Percentiles rank a stretch among this genome's conserved stretches.
Conservation (phyloP, 176 grass and related monocot species). For the Otatea glauca region DNA sequence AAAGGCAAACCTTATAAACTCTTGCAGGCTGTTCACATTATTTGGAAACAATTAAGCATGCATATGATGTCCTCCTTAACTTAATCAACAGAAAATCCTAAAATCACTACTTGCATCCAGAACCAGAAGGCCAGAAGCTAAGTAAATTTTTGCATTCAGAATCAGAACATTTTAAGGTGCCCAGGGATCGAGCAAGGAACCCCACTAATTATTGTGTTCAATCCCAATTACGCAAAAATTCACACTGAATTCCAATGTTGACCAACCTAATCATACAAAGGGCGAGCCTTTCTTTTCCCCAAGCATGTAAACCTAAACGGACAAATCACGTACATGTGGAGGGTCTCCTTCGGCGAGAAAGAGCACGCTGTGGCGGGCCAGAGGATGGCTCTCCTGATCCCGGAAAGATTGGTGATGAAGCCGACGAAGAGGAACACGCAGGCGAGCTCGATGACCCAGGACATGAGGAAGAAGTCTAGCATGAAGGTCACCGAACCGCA, state of each 20-base stretch:
- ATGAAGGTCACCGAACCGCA: slow-evolving; percentile 88
- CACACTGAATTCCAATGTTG: not conserved
- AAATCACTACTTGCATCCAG: not conserved
- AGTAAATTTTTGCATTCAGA: not conserved
- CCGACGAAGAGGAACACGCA: slow-evolving; percentile 80
- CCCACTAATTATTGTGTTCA: not conserved
- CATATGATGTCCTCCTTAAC: not conserved
- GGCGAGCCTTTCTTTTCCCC: not conserved
- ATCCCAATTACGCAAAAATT: not conserved
- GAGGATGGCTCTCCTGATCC: slow-evolving; percentile 67
- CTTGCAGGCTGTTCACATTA: slow-evolving; percentile 1
- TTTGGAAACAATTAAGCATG: slow-evolving; percentile 2
- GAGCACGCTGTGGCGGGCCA: slow-evolving; percentile 38
- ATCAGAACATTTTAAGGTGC: not conserved
- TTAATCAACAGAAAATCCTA: not conserved
- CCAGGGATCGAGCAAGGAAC: not conserved
- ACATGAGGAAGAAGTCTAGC: slow-evolving; percentile 95
- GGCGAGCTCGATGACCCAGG: slow-evolving; percentile 75
- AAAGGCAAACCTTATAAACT: not conserved
- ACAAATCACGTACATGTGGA: slow-evolving; percentile 57
- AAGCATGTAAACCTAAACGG: slow-evolving; percentile 12
- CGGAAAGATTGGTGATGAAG: slow-evolving; percentile 72
- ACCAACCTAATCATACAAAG: not conserved
- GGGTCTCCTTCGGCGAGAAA: slow-evolving; percentile 33
- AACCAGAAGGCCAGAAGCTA: not conserved